A percentile compares a stretch with the other conserved stretches of the same genome.
These are phyloP conservation scores for Wallacemonas collosoma DNA, from an alignment of 208 protist genomes.

Conservation along the genomic window DNA sequence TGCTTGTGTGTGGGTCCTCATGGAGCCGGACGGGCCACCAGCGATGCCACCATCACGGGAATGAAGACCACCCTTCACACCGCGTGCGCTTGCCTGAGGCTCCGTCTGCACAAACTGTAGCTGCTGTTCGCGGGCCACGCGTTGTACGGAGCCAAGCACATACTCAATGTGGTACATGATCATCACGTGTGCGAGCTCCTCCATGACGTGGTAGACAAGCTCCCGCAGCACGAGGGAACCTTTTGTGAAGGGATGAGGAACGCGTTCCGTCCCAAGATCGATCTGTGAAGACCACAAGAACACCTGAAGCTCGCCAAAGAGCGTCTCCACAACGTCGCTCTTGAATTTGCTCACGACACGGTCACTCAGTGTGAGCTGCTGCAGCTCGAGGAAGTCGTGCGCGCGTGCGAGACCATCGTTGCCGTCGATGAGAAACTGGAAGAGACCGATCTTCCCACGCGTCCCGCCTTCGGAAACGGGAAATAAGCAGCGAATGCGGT, in stretches of 20 bases:
- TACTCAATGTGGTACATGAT: conserved; percentile 82
- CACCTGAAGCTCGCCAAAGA: conserved; percentile 88
- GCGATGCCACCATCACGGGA: not conserved
- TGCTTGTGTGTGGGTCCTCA: not conserved
- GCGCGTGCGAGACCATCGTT: conserved; percentile 86
- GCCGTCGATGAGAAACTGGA: conserved; percentile 88
- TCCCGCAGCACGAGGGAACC: conserved; percentile 70
- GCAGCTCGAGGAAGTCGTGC: conserved; percentile 84
- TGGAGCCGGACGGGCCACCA: not conserved
- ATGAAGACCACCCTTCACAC: not conserved
- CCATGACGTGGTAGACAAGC: conserved; percentile 78
- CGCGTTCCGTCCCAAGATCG: conserved; percentile 45
- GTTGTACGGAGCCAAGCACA: conserved; percentile 60
- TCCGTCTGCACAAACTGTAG: conserved; percentile 71
- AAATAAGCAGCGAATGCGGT: conserved; percentile 67
- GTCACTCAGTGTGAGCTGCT: conserved; percentile 67
- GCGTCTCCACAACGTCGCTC: conserved; percentile 88
- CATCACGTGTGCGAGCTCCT: conserved; percentile 82
- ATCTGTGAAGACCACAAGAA: conserved; percentile 77
- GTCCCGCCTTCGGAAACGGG: conserved; percentile 70
- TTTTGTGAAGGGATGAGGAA: conserved; percentile 54
- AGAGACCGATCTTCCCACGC: conserved; percentile 62
- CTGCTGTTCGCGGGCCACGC: conserved; percentile 72
- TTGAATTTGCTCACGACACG: conserved; percentile 92
- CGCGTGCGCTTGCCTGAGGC: conserved; percentile 5